Conservation (phyloP, 148 eudicot species). For the Hydrangea macrophylla region DNA sequence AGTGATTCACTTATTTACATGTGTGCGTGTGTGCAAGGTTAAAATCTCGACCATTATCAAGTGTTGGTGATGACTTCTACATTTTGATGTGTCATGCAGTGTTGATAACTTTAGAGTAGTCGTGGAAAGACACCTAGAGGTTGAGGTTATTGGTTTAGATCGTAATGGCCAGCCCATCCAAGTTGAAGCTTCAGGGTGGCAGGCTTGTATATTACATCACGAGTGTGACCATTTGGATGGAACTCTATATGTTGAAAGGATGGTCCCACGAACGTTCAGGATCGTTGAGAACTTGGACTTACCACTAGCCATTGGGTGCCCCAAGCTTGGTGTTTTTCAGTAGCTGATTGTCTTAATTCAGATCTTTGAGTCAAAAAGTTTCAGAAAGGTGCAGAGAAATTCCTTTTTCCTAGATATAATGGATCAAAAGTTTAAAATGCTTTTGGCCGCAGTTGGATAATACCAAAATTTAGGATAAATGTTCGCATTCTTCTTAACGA, state of each 20-base stretch:
- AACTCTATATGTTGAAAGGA: slow-evolving; percentile 85
- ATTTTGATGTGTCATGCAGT: slow-evolving; percentile 38
- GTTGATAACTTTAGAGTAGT: slow-evolving; percentile 86
- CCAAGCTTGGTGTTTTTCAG: slow-evolving; percentile 68
- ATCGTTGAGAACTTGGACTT: slow-evolving; percentile 72
- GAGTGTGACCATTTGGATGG: slow-evolving; percentile 95
- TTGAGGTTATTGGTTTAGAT: slow-evolving; percentile 81
- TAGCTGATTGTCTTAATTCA: slow-evolving; percentile 12
- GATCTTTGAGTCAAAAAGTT: too few relatives aligned
- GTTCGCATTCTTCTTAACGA: too few relatives aligned
- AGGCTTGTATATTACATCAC: slow-evolving; percentile 94
- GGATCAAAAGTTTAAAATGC: background rate
- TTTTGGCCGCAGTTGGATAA: background rate
- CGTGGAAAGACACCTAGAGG: slow-evolving; percentile 82
- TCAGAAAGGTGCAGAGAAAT: too few relatives aligned
- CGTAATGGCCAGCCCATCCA: slow-evolving; percentile 67
- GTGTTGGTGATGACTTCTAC: background rate
- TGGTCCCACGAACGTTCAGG: slow-evolving; percentile 76
- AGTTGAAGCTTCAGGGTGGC: slow-evolving; percentile 90
- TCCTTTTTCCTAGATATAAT: background rate
- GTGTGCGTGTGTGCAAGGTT: background rate
- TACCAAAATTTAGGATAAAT: too few relatives aligned
- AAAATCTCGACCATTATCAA: background rate
- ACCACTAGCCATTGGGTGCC: slow-evolving; percentile 78
- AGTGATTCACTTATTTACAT: too few relatives aligned